Evolutionary conservation across 2,329 filamentous ascomycete genomes (phyloP).

Genomic region (Aulographum hederae): DNA sequence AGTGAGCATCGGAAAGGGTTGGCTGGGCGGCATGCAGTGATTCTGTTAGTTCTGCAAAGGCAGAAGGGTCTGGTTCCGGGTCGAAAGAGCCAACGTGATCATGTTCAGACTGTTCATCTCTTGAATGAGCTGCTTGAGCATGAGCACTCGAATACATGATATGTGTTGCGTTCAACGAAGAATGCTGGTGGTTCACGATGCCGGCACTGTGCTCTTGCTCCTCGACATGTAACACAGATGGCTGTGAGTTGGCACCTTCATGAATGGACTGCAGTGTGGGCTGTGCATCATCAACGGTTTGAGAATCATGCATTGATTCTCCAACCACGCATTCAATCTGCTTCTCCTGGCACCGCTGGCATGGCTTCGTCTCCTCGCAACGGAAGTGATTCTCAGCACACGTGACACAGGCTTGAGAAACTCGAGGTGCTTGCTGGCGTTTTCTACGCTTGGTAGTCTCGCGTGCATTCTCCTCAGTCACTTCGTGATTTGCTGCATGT

Average conservation of each 20-base stretch:
- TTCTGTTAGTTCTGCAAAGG: neutral
- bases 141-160: too few species aligned
- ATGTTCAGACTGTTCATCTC: neutral
- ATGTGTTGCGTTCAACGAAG: neutral
- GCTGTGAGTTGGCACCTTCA: too few species aligned
- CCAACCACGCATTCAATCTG: conserved; percentile 22
- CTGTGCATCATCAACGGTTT: conserved; percentile 14
- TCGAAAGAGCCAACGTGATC: neutral
- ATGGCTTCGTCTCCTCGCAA: conserved; percentile 36
- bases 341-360: conserved; percentile 31
- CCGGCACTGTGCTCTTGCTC: neutral
- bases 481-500: too few species aligned
- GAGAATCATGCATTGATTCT: conserved; percentile 7
- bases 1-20: neutral
- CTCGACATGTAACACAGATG: neutral
- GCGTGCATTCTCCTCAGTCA: too few species aligned
- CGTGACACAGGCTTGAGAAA: conserved; percentile 32
- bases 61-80: neutral
- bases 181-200: neutral
- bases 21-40: neutral
- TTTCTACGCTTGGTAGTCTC: conserved; percentile 11
- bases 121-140: neutral
- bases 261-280: too few species aligned
- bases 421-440: conserved; percentile 11
- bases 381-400: conserved; percentile 33